Evolutionary conservation across 441 rosid species (phyloP), one percentile per base, ranked within the genome.

Genomic region (Gossypium gossypioides): DNA sequence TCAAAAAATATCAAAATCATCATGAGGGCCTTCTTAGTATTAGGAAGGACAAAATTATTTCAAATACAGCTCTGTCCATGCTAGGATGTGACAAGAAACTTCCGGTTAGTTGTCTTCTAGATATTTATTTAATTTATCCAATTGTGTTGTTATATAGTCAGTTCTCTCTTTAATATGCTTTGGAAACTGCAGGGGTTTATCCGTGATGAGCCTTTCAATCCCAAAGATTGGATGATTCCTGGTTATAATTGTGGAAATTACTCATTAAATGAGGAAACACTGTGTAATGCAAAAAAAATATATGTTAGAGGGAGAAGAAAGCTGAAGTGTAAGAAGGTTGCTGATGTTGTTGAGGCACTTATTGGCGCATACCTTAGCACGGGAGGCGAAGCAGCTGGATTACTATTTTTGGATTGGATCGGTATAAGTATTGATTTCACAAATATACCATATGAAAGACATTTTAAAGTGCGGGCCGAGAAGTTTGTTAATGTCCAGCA

Each of bases 331-430:
- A 92, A 95, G 87, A 80, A 16, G 8, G 85, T 92, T 59, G 97
- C 99, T 4, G 97, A 95, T 79, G 92, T 70, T 79, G 96, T 92
- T 1, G 97, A 95, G 85, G 86, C 98, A 15, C 78, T 95, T 42
- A 81, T 92, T 27, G 99, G 97, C 71, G 97, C 91, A 48, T 89
- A 80, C 75, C 86, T 95, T 55, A 86, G 95, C 72, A 54, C 82
- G 0, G 97, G 91, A 0, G 97, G 99, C 62, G 98, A 95, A 81
- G 60, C 12, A 4, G 89, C 88, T 2, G 94, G 84, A 21, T 40
- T 95, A 37, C 16, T 77, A 29, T 89, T 88, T 79, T 61, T 92
- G 89, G 71, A 80, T 57, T 85, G 97, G 98, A 82, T 91, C 13
- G 97, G 98, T 13, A 79, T 95, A 42, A 61, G 79, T 73, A 86